Evolutionary conservation across 352 stramenopile genomes (phyloP), one percentile per base, ranked within the genome.

Genomic region (Elongisporangium anandrum): DNA sequence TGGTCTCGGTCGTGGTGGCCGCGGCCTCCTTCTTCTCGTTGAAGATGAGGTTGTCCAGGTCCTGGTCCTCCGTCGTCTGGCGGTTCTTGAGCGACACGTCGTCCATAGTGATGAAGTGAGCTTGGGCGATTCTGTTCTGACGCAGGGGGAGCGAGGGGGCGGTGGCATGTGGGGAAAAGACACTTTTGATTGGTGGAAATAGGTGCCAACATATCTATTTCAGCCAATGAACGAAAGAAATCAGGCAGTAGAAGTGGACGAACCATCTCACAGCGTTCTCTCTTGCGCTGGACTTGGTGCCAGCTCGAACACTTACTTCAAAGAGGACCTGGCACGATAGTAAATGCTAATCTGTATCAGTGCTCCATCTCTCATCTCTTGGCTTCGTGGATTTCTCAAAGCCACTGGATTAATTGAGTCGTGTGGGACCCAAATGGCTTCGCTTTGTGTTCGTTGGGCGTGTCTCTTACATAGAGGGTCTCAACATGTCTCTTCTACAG

Each of bases 1-100:
- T 72, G 45, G 39, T 47, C 64, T 34, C 47, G 10, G 38, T 16
- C 41, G 69, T 68, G 21, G 57, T 19, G 7, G 51, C 57, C 17
- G 53, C 29, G 51, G 69, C 66, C 16, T 84, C 77, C 66, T 90
- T 83, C 52, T 87, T 76, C 1, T 90, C 81, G 54, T 73, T 87
- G 58, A 95, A 95, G 62, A 95, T 90, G 52, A 95, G 74, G 68
- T 87, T 86, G 69, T 95, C 85, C 34, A 95, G 70, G 55, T 90
- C 82, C 63, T 87, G 85, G 61, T 90, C 85, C 52, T 82, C 72
- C 56, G 71, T 55, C 50, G 23, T 61, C 64, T 84, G 68, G 68
- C 82, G 82, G 58, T 89, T 69, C 62, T 82, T 77, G 57, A 82
- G 64, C 26, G 64, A 75, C 50, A 82, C 73, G 70, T 82, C 70